Evolutionary conservation across 495 filamentous ascomycete species (phyloP), one percentile per base, ranked within the genome.

Genomic region (Cairneyella variabilis): DNA sequence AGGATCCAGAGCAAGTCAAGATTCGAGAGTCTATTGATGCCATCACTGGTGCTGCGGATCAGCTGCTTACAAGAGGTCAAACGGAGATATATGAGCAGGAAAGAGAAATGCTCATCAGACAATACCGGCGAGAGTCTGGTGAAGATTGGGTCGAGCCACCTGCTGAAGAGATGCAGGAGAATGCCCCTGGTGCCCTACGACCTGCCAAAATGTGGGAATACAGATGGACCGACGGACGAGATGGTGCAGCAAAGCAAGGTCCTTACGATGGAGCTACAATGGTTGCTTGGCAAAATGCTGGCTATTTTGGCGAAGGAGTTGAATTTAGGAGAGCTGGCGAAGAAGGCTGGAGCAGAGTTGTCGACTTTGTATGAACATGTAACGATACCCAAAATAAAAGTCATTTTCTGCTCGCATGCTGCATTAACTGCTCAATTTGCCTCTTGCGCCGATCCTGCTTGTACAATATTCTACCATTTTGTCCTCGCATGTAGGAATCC

Each of bases 301-400:
- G 95, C 4, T 97, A 96, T 59, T 98, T 98, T 71, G 90, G 85
- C 1, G 89, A 95, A 59, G 92, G 89, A 0, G 89, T 96, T 21
- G 92, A 97, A 66, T 97, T 97, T 63, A 74, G 86, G 48, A 74
- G 69, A 37, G 79, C 72, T 4, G 84, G 81, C 11, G 77, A 80
- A 25, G 71, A 76, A 22, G 68, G 59, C 8, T 96, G 91, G 91
- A 82, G 66, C 36, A 69, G 75, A 36, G 56, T 76, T 12, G 79
- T 77, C 16, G 74, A 72, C 49, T 91, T 91, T 76, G 71, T 79
- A 64, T 84, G 36, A 60, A 20, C 45, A 56, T 46, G 38, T 42
- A 37, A 56, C 18, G 54, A 57, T 51, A 57, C 54, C 54, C 48
- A 51, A 51, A 40, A 45, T 30, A 54, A 46, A 51, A 40, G 8